These are phyloP conservation scores for Fusarium sp. DNA, from an alignment of 2,329 filamentous ascomycete genomes.

Conservation along the genomic window DNA sequence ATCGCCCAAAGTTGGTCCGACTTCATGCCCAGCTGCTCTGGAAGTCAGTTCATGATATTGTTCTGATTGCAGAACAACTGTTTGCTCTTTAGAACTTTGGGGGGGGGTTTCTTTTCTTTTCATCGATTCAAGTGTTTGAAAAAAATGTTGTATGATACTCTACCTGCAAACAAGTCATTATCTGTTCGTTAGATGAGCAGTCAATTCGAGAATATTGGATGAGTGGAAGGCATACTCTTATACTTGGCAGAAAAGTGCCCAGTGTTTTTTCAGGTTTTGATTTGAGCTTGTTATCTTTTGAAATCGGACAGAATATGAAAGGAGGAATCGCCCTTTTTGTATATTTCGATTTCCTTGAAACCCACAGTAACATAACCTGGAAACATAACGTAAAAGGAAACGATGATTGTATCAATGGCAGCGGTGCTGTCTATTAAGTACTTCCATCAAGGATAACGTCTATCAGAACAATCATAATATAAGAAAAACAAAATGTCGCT, in stretches of 20 bases:
- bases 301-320: not conserved
- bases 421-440: not conserved
- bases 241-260: not conserved
- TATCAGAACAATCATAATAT: not conserved
- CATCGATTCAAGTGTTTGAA: not conserved
- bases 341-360: not conserved
- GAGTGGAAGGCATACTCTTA: not conserved
- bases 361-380: slow-evolving; percentile 30
- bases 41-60: not conserved
- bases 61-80: no score
- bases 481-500: not conserved
- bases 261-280: not conserved
- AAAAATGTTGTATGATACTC: not conserved
- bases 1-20: slow-evolving; percentile 20
- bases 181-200: not conserved
- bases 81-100: not conserved
- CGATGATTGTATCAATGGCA: not conserved
- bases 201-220: not conserved
- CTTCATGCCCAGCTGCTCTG: not conserved
- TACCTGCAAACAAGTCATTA: not conserved
- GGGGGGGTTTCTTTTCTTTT: not conserved
- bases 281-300: not conserved
- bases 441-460: not conserved
- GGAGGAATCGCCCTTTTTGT: slow-evolving; percentile 17
- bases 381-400: slow-evolving; percentile 38